Evolutionary conservation across 805 yeast species (phyloP).

Genomic region (Wickerhamomyces silvicola): DNA sequence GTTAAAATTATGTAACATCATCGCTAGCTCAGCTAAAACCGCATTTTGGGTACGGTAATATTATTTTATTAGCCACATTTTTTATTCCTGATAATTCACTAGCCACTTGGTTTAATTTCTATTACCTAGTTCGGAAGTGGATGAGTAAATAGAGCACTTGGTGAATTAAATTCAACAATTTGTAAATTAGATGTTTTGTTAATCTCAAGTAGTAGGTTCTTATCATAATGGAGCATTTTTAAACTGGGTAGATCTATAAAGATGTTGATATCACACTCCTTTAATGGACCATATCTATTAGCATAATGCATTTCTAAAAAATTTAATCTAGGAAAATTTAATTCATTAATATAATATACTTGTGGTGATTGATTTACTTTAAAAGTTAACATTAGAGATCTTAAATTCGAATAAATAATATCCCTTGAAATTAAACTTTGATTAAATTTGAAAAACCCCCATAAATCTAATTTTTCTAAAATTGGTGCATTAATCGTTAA

Average conservation of each 20-base stretch:
- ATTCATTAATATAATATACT: constrained; percentile 2
- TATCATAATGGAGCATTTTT: constrained; percentile 1
- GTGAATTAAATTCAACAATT: too few relatives aligned
- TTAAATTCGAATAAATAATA: constrained; percentile 6
- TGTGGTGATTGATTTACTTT: constrained; percentile 6
- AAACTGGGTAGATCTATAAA: constrained; percentile 5
- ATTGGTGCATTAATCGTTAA: constrained; percentile 1
- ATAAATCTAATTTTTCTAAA: constrained; percentile 3
- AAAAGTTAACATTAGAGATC: constrained; percentile 1
- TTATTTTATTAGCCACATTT: too few relatives aligned
- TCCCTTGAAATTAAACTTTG: constrained; percentile 1
- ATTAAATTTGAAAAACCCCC: constrained; percentile 12
- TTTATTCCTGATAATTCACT: too few relatives aligned
- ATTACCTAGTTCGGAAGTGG: too few relatives aligned
- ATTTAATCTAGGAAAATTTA: constrained; percentile 10
- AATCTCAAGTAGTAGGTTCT: too few relatives aligned
- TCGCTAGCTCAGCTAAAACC: too few relatives aligned
- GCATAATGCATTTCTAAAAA: constrained; percentile 8
- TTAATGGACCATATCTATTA: constrained; percentile 16
- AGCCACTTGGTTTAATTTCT: too few relatives aligned
- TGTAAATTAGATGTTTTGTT: too few relatives aligned
- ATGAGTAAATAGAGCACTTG: too few relatives aligned
- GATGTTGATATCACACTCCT: constrained; percentile 12
- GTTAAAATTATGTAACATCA: too few relatives aligned
- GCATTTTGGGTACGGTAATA: too few relatives aligned